A percentile compares a stretch with the other conserved stretches of the same genome.
These are phyloP conservation scores for Nicotiana benthamiana DNA, from an alignment of 257 asterid species.

Conservation along the genomic window DNA sequence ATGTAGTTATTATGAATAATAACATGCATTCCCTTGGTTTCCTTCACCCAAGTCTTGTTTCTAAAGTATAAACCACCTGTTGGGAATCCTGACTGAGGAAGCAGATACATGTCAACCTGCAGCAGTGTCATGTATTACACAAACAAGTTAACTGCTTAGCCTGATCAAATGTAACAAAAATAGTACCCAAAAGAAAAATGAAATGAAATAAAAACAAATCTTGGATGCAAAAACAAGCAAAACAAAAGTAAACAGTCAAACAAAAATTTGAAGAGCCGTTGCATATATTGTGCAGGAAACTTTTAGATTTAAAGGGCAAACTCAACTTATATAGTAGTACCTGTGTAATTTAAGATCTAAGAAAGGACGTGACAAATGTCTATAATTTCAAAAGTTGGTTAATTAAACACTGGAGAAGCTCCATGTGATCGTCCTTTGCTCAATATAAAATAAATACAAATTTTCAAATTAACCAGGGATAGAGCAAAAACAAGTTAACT, in stretches of 20 bases:
- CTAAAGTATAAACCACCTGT: constrained; percentile 95
- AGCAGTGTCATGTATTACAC: constrained; percentile 5
- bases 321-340: too few species aligned
- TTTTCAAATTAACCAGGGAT: too few species aligned
- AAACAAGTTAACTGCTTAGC: background rate
- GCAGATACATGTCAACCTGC: constrained; percentile 89
- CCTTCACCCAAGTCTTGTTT: constrained; percentile 86
- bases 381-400: too few species aligned
- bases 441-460: too few species aligned
- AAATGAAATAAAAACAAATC: background rate
- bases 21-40: constrained; percentile 84
- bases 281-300: background rate
- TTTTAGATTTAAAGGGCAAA: too few species aligned
- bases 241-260: background rate
- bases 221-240: background rate
- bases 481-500: too few species aligned
- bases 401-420: too few species aligned
- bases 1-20: constrained; percentile 89
- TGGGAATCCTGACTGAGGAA: constrained; percentile 89
- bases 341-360: too few species aligned
- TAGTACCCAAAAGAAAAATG: background rate
- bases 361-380: too few species aligned
- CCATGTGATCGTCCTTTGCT: too few species aligned
- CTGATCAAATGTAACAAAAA: constrained; percentile 1
- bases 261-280: background rate